phyloP scores from a whole-genome alignment of 495 filamentous ascomycete genomes.

The Lineolata rhizophorae region DNA sequence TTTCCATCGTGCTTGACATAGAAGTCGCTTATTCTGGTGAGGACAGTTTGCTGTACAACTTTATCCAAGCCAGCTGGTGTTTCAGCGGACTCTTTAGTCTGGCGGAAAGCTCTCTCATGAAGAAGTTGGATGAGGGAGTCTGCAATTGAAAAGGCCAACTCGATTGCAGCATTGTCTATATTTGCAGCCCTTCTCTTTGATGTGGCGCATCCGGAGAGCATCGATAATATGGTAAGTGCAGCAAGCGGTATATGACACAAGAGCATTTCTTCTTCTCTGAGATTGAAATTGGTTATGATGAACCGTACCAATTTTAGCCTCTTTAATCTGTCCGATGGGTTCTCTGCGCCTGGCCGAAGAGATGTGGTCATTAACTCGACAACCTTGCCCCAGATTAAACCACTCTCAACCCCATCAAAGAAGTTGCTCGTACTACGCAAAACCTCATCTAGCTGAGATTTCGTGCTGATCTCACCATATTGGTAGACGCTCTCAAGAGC shows the following conservation, averaged over 20 bases:
- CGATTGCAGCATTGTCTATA: too few species aligned
- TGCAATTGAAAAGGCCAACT: too few species aligned
- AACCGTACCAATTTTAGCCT: slow-evolving; percentile 59
- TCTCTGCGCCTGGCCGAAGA: too few species aligned
- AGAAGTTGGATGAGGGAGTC: too few species aligned
- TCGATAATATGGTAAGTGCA: slow-evolving; percentile 38
- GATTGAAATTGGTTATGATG: slow-evolving; percentile 71
- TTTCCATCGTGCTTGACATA: too few species aligned
- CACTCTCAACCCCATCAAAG: slow-evolving; percentile 91
- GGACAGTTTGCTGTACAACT: too few species aligned
- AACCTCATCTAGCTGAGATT: slow-evolving; percentile 62
- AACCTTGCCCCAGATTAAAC: slow-evolving; percentile 76
- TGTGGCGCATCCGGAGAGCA: too few species aligned
- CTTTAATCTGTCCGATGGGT: slow-evolving; percentile 23
- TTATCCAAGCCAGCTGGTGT: too few species aligned
- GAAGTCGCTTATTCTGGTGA: too few species aligned
- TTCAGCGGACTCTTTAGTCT: too few species aligned
- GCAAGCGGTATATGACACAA: slow-evolving; percentile 61
- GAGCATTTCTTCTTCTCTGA: slow-evolving; percentile 91
- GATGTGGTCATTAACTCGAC: slow-evolving; percentile 33
- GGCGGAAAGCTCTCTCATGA: too few species aligned
- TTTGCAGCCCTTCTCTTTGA: too few species aligned
- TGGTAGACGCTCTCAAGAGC: slow-evolving; percentile 54
- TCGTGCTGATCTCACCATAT: slow-evolving; percentile 38
- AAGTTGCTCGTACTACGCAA: slow-evolving; percentile 82